Base-by-base conservation (phyloP, 805 yeast genomes). In the Millerago galiae region DNA sequence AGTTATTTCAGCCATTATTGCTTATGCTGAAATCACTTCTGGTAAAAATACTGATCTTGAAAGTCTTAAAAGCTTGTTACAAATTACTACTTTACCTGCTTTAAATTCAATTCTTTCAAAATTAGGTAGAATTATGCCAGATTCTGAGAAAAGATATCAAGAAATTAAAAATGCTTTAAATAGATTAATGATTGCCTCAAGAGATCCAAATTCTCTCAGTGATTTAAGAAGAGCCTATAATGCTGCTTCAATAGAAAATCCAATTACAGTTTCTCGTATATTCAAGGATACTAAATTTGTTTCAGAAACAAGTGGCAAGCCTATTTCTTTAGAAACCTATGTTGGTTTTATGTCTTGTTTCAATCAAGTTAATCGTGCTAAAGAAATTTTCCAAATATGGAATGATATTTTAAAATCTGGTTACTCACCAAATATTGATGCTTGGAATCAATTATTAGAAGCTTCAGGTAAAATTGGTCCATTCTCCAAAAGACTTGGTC, bases 371-470 rank as follows among this genome's bases (percentile, higher is more conserved):
- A 65, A 66, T 33, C 46, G 50, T 24, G 61, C 66, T 14, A 58
- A 58, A 13, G 62, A 60, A 30, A 71, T 72, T 2, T 62, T 72
- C 43, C 60, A 61, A 10, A 56, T 76, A 2, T 81, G 85, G 76
- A 74, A 72, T 45, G 65, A 61, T 34, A 56, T 82, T 62, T 49
- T 71, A 24, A 47, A 57, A 10, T 51, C 56, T 7, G 72, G 70
- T 16, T 54, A 67, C 14, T 47, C 47, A 2, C 78, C 78, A n/a
- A 58, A 71, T 5, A 50, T 68, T n/a, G 50, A 59, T 1, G 58
- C 78, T 2, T 84, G 88, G 88, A 79, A 80, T 40, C 68, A 74
- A 40, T 66, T 82, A 25, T 60, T 84, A 39, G 63, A 71, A 40
- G 67, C 82, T 1, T 68, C 72, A 3, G 56, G 70, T 47, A 30